Base-by-base conservation (phyloP, 768 basidiomycete genomes). In the Mycena venus region DNA sequence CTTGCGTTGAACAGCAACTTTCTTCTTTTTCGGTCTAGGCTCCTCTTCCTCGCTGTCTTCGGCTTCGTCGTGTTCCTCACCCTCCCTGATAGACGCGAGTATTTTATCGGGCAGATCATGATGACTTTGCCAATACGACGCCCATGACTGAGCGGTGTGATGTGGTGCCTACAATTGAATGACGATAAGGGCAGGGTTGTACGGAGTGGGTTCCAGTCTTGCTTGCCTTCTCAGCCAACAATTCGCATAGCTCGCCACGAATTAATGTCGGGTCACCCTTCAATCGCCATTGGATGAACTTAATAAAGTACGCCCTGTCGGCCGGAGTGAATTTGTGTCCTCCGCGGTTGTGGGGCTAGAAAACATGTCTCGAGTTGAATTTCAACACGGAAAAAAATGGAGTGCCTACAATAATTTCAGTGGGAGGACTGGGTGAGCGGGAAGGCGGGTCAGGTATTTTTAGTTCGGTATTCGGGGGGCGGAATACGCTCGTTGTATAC, bases 91-190 rank as follows among this genome's bases (percentile, higher is more conserved):
- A 8, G 85, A 84, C 23, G 88, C 90, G 56, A 92, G 78, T 31
- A 92, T 91, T 77, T 92, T 91, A 77, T 93, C 93, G 1, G 91
- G 91, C 31, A 93, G 79, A 76, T 93, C 92, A 69, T 93, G 91
- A 67, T 90, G 86, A 65, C 87, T 87, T 8, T 87, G 88, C 93
- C 93, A 94, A 77, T 92, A 89, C n/a, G 90, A 89, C 27, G 84
- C 83, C 93, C 93, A 94, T 0, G 92, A 94, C 36, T 82, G 82
- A n/a, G 84, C 77, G 44, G 83, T 88, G 77, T 94, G 93, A 81
- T 93, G 91, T 38, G 92, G 91, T n/a, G 87, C 91, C 93, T 94
- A 74, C 31, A 42, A 59, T 53, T 21, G 1, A 32, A 44, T n/a
- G 25, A 56, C 44, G 42, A 69, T 40, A 23, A 79, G 49, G 53